Percentiles rank a stretch among this genome's conserved stretches.
Conservation (phyloP, 192 early-diverging fungal genomes). For the Borealophlyctis nickersoniae region DNA sequence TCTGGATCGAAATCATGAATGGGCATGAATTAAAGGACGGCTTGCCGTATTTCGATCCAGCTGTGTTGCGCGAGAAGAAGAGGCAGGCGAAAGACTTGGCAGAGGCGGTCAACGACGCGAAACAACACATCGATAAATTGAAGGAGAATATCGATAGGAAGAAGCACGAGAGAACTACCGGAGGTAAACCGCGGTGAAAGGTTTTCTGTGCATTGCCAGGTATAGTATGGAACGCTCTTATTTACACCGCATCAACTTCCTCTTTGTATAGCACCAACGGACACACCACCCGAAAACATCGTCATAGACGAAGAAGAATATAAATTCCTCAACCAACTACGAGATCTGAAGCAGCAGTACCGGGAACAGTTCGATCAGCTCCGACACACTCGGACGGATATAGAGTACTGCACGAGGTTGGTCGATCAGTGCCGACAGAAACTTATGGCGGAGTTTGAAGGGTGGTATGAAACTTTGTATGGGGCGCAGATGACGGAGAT, state of each 20-base stretch:
- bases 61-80: slow-evolving; percentile 49
- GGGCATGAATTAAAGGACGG: not conserved
- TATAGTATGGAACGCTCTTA: not conserved
- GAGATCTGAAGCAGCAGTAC: slow-evolving; percentile 45
- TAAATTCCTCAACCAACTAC: slow-evolving; percentile 37
- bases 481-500: slow-evolving; percentile 34
- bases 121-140: slow-evolving; percentile 45
- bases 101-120: slow-evolving; percentile 40
- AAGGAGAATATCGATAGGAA: slow-evolving; percentile 39
- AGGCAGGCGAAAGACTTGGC: slow-evolving; percentile 43
- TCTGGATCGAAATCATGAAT: not conserved
- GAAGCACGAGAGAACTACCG: not conserved
- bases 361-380: slow-evolving; percentile 39
- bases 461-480: slow-evolving; percentile 51
- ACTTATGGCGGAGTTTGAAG: slow-evolving; percentile 60
- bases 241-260: slow-evolving; percentile 8
- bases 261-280: too few relatives aligned
- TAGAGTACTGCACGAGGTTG: slow-evolving; percentile 50
- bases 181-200: slow-evolving; percentile 5
- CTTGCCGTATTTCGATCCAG: slow-evolving; percentile 21
- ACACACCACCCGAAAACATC: slow-evolving; percentile 22
- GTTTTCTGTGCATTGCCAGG: not conserved
- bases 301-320: slow-evolving; percentile 60
- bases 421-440: slow-evolving; percentile 58
- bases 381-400: slow-evolving; percentile 35